Conservation (phyloP, 2,329 filamentous ascomycete species). For the Hyphodiscus sp. region DNA sequence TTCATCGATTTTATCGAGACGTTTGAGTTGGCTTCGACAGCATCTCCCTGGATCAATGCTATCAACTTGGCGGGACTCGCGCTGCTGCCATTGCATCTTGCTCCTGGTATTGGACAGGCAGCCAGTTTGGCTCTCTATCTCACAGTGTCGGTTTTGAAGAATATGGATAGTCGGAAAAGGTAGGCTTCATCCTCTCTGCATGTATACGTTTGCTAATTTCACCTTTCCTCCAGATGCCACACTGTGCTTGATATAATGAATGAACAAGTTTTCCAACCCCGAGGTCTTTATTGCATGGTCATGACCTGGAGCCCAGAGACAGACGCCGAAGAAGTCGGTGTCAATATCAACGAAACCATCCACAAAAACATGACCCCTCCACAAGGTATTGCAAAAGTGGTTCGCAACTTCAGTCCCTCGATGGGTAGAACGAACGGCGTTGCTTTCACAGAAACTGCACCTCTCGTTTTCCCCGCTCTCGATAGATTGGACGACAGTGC, state of each 20-base stretch:
- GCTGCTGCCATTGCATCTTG: slow-evolving; percentile 2
- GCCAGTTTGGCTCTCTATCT: neutral
- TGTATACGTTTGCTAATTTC: neutral
- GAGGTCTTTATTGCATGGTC: slow-evolving; percentile 46
- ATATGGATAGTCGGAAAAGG: slow-evolving; percentile 1
- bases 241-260: slow-evolving; percentile 43
- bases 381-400: neutral
- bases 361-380: neutral
- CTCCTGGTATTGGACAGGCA: slow-evolving; percentile 1
- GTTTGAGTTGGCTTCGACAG: slow-evolving; percentile 37
- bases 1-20: slow-evolving; percentile 43
- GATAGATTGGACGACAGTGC: slow-evolving; percentile 25
- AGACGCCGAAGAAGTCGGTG: neutral
- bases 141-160: neutral
- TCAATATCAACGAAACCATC: neutral
- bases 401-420: neutral
- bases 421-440: neutral
- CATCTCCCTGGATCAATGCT: slow-evolving; percentile 32
- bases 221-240: neutral
- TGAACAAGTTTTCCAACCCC: slow-evolving; percentile 46
- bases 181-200: neutral
- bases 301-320: slow-evolving; percentile 28
- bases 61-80: slow-evolving; percentile 32
- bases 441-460: slow-evolving; percentile 29
- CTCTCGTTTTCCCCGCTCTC: slow-evolving; percentile 32